A percentile compares a stretch with the other conserved stretches of the same genome.
phyloP scores from a whole-genome alignment of 306 rosid species.

The Arachis stenosperma region DNA sequence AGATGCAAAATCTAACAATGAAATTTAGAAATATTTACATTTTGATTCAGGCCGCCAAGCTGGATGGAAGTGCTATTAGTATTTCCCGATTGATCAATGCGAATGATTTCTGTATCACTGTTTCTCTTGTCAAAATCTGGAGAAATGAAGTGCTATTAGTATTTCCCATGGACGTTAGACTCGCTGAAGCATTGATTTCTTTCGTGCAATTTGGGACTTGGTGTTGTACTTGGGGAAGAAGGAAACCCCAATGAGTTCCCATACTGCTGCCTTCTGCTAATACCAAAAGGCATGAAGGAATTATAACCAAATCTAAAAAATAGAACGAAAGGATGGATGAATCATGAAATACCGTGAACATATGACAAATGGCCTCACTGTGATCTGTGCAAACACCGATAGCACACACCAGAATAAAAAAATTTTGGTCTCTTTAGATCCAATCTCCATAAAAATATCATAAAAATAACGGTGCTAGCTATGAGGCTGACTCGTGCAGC shows the following conservation, averaged over 20 bases:
- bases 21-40: conserved; percentile 48
- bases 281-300: conserved; percentile 34
- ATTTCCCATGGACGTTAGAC: conserved; percentile 29
- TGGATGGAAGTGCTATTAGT: conserved; percentile 39
- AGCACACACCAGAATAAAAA: too few relatives aligned
- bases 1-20: conserved; percentile 14
- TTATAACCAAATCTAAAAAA: too few relatives aligned
- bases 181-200: conserved; percentile 43
- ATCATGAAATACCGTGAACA: too few relatives aligned
- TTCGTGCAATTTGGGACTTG: conserved; percentile 46
- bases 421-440: too few relatives aligned
- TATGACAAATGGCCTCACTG: too few relatives aligned
- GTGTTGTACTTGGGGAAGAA: conserved; percentile 50
- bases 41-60: conserved; percentile 43
- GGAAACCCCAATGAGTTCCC: conserved; percentile 43
- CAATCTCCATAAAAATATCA: too few relatives aligned
- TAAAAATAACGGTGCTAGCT: too few relatives aligned
- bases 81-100: conserved; percentile 43
- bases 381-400: too few relatives aligned
- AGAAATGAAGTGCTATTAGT: conserved; percentile 6
- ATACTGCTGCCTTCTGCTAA: conserved; percentile 47
- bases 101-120: conserved; percentile 46
- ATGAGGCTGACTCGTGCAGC: too few relatives aligned
- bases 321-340: too few relatives aligned
- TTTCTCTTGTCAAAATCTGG: conserved; percentile 54